Percentiles rank a stretch among this genome's conserved stretches.
Conservation (phyloP, 495 filamentous ascomycete species). For the Rhypophila decipiens region DNA sequence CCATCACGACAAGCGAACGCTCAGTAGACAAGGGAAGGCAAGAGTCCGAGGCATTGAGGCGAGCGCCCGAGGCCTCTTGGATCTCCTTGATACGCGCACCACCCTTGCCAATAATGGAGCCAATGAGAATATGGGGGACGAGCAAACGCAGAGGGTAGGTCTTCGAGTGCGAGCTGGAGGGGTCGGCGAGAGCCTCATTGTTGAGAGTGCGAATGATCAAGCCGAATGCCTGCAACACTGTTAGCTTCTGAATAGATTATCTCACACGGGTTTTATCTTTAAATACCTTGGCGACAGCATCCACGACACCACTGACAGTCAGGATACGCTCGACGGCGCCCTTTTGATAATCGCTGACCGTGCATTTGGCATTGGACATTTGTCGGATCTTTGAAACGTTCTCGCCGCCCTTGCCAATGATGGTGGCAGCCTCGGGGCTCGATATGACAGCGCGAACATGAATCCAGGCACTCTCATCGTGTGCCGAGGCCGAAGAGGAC, state of each 20-base stretch:
- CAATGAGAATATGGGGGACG: slow-evolving; percentile 94
- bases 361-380: slow-evolving; percentile 92
- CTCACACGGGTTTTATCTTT: not conserved
- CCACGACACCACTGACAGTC: slow-evolving; percentile 90
- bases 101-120: slow-evolving; percentile 96
- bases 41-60: slow-evolving; percentile 92
- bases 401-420: slow-evolving; percentile 97
- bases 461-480: slow-evolving; percentile 94
- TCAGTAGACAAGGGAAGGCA: slow-evolving; percentile 91
- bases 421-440: slow-evolving; percentile 91
- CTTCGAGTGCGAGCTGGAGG: slow-evolving; percentile 89
- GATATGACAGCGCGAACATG: slow-evolving; percentile 95
- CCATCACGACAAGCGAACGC: slow-evolving; percentile 89
- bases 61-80: slow-evolving; percentile 92
- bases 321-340: slow-evolving; percentile 95
- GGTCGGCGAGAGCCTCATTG: slow-evolving; percentile 80
- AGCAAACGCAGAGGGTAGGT: slow-evolving; percentile 94
- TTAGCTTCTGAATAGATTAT: slow-evolving; percentile 7
- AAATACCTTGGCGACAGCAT: slow-evolving; percentile 91
- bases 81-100: slow-evolving; percentile 96
- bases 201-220: slow-evolving; percentile 96
- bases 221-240: slow-evolving; percentile 74
- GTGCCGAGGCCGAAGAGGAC: slow-evolving; percentile 20
- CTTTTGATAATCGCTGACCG: slow-evolving; percentile 94
- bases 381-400: slow-evolving; percentile 93